phyloP scores from a whole-genome alignment of 768 basidiomycete species.

The Tulasnella sp. region DNA sequence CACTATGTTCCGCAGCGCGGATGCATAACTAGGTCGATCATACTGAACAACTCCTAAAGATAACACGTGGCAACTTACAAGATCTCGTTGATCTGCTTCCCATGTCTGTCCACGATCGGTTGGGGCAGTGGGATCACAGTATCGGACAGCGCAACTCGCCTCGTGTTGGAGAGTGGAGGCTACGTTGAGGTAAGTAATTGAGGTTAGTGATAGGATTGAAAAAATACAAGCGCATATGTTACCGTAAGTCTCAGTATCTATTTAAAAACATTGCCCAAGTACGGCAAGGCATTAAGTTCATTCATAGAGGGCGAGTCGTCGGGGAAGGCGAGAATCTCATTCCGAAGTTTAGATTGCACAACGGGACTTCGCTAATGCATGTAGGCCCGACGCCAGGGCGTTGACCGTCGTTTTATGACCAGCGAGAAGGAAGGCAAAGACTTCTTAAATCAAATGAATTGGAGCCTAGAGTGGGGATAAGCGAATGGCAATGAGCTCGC shows the following conservation, averaged over 20 bases:
- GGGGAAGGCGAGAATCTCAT: slow-evolving; percentile 24
- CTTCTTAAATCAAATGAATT: slow-evolving; percentile 25
- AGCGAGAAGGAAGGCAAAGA: slow-evolving; percentile 49
- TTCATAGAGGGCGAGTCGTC: slow-evolving; percentile 21
- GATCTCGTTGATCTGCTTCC: slow-evolving; percentile 33
- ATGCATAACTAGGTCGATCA: too few species aligned
- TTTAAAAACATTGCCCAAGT: slow-evolving; percentile 26
- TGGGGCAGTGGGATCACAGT: slow-evolving; percentile 42
- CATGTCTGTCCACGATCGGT: slow-evolving; percentile 38
- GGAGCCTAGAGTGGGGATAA: too few species aligned
- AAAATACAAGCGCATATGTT: too few species aligned
- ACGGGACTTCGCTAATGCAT: slow-evolving; percentile 29
- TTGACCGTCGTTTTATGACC: slow-evolving; percentile 26
- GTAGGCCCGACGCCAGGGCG: neutral
- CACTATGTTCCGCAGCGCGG: too few species aligned
- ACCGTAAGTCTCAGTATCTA: slow-evolving; percentile 40
- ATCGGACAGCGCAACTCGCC: slow-evolving; percentile 36
- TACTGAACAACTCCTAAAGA: too few species aligned
- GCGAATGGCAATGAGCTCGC: too few species aligned
- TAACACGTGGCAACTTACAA: too few species aligned
- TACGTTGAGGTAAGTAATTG: slow-evolving; percentile 20
- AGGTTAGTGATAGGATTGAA: too few species aligned
- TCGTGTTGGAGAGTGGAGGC: slow-evolving; percentile 40
- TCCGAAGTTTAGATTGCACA: slow-evolving; percentile 44
- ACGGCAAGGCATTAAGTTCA: slow-evolving; percentile 23